Evolutionary conservation across 805 yeast genomes (phyloP).

Genomic region (Wickerhamomyces bovis): DNA sequence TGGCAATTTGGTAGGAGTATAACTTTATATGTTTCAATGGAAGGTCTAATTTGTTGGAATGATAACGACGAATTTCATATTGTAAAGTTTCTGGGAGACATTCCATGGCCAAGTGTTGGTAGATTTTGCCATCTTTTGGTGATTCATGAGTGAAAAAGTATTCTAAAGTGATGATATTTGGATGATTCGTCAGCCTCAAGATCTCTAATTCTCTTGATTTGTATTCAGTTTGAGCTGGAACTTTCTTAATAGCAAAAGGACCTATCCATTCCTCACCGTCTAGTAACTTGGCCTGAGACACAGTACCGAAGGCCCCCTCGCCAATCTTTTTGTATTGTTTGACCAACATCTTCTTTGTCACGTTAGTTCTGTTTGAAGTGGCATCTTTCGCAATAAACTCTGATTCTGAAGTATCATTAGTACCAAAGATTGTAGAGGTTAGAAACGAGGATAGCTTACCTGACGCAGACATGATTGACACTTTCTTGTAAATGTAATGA

Average conservation of each 20-base stretch:
- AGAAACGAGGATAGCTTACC: background rate
- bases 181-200: slow-evolving; percentile 69
- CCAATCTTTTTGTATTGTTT: slow-evolving; percentile 72
- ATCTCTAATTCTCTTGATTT: slow-evolving; percentile 78
- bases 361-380: slow-evolving; percentile 50
- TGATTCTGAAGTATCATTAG: slow-evolving; percentile 1
- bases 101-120: slow-evolving; percentile 83
- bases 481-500: background rate
- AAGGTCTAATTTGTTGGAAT: slow-evolving; percentile 51
- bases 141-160: slow-evolving; percentile 67
- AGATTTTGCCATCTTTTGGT: slow-evolving; percentile 55
- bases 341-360: slow-evolving; percentile 55
- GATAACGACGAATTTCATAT: slow-evolving; percentile 64
- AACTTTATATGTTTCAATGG: slow-evolving; percentile 72
- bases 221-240: slow-evolving; percentile 83
- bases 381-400: slow-evolving; percentile 57
- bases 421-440: background rate
- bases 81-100: slow-evolving; percentile 79
- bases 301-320: slow-evolving; percentile 85
- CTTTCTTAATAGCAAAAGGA: slow-evolving; percentile 79
- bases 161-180: slow-evolving; percentile 66
- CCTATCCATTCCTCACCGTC: slow-evolving; percentile 54
- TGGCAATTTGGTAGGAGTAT: slow-evolving; percentile 71
- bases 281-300: slow-evolving; percentile 60
- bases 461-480: slow-evolving; percentile 1